A percentile compares a stretch with the other conserved stretches of the same genome.
phyloP scores from a whole-genome alignment of 1,284 basidiomycete species.

The Bondarzewia mesenterica region DNA sequence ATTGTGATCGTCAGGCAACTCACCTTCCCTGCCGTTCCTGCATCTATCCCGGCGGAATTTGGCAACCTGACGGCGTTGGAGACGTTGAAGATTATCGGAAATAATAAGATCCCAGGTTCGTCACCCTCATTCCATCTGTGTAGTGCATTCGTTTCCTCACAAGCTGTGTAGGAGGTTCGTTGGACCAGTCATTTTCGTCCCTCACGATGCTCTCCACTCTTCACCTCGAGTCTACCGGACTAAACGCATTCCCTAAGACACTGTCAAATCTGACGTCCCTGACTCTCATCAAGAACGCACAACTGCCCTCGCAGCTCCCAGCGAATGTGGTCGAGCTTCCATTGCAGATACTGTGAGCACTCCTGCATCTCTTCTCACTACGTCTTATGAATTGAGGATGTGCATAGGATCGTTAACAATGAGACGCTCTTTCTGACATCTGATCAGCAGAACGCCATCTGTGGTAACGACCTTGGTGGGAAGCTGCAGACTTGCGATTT shows the following conservation, averaged over 20 bases:
- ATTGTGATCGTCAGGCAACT: constrained; percentile 25
- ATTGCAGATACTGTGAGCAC: constrained; percentile 34
- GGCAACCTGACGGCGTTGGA: constrained; percentile 33
- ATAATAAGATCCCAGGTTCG: constrained; percentile 33
- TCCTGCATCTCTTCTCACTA: background rate
- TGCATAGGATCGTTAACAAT: constrained; percentile 25
- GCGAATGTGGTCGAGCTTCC: constrained; percentile 26
- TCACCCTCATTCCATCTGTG: background rate
- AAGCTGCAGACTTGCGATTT: constrained; percentile 24
- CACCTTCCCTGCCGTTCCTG: constrained; percentile 39
- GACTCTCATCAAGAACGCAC: constrained; percentile 34
- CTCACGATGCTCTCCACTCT: constrained; percentile 31
- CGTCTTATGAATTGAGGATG: background rate
- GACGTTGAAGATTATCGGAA: constrained; percentile 33
- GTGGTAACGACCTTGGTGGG: constrained; percentile 11
- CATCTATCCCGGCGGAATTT: constrained; percentile 34
- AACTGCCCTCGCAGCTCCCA: constrained; percentile 35
- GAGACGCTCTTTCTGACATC: constrained; percentile 24
- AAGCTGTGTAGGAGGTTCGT: constrained; percentile 27
- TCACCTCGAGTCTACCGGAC: constrained; percentile 38
- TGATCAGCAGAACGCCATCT: constrained; percentile 22
- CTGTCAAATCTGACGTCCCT: constrained; percentile 31
- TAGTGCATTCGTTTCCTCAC: background rate
- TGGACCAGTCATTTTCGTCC: constrained; percentile 30
- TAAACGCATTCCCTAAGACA: constrained; percentile 30